Base-by-base conservation (phyloP, 1,139 yeast species). In the Groenewaldozyma sp. region DNA sequence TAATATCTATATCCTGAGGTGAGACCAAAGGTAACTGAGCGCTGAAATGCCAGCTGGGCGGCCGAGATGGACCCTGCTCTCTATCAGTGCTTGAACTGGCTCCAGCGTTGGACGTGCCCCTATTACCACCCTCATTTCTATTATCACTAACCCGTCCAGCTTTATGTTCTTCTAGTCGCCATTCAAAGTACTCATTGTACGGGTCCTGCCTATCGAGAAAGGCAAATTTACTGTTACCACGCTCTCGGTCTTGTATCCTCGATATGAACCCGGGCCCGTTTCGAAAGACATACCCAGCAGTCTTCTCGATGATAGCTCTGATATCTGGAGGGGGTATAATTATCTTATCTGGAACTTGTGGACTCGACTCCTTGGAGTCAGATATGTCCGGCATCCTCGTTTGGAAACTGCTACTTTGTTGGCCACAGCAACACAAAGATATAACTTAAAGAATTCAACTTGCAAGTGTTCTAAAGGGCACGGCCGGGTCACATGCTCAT, bases 251-350 rank as follows among this genome's bases (percentile, higher is more conserved):
- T 24, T 61, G 63, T 39, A 86, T 69, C 42, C 84, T 65, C 4
- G 68, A 67, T 51, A 80, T 93, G 59, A 86, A 40, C 21, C 60
- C 27, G 52, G 56, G 42, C 0, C 95, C 95, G 54, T 83, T 82
- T 47, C 82, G 70, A 24, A 64, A 53, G 9, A 87, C 84, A 53
- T 80, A 84, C 2, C 66, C 74, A 1, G 81, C 83, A 0, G 95
- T 83, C 54, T 81, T 82, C 40, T 74, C 79, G 13, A 87, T 78
- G 6, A 76, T 69, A 16, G 44, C 53, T 35, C 73, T 64, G 4
- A 76, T 57, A 19, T 76, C 76, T 1, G 67, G 68, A 1, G 84
- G 82, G 0, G 87, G 87, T 3, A 75, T 58, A 11, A 60, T 24
- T n/a, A 31, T 20, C 27, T 27, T 7, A 22, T 11, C 26, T 22